Evolutionary conservation across 306 rosid species (phyloP).

Genomic region (Coriaria nepalensis): DNA sequence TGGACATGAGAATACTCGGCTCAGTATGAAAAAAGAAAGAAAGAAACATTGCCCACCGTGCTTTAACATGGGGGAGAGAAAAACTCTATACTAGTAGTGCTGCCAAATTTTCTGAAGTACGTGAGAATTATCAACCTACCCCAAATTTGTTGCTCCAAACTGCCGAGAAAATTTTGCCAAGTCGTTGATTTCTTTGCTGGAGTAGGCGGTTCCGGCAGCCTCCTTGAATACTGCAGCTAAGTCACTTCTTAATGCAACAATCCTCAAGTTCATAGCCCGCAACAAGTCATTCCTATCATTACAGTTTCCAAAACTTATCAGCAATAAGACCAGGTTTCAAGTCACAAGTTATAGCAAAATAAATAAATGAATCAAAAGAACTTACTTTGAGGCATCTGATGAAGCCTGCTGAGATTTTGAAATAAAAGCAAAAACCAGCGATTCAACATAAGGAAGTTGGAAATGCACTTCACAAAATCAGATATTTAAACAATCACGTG

Average conservation of each 20-base stretch:
- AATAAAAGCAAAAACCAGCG: constrained; percentile 5
- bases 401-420: constrained; percentile 34
- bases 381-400: constrained; percentile 81
- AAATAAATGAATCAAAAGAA: constrained; percentile 23
- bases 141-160: constrained; percentile 55
- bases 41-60: neutral
- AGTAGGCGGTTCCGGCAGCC: constrained; percentile 33
- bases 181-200: constrained; percentile 29
- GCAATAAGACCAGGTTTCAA: constrained; percentile 18
- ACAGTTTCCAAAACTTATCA: constrained; percentile 27
- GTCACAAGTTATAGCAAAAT: constrained; percentile 9
- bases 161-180: constrained; percentile 35
- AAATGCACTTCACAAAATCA: constrained; percentile 6
- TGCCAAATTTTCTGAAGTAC: neutral
- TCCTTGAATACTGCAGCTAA: constrained; percentile 34
- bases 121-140: constrained; percentile 35
- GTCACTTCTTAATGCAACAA: constrained; percentile 52
- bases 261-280: constrained; percentile 88
- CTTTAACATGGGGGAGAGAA: no score
- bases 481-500: no score
- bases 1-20: neutral
- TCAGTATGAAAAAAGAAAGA: neutral
- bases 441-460: neutral
- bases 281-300: constrained; percentile 64
- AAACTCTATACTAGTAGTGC: no score